Percentiles rank a stretch among this genome's conserved stretches.
Conservation (phyloP, 106 monocot species). For the Acorus calamus region DNA sequence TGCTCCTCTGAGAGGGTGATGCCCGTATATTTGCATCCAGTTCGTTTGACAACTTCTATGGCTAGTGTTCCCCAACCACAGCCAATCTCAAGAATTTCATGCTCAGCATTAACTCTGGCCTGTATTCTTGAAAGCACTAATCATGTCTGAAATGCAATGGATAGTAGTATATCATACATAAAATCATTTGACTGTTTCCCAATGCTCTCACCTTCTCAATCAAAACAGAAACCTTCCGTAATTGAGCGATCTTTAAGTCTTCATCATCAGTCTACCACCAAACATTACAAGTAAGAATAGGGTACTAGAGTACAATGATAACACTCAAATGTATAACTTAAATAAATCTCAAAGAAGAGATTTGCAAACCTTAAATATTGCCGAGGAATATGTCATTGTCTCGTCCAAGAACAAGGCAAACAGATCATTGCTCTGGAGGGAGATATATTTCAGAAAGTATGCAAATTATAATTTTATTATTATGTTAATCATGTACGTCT, state of each 20-base stretch:
- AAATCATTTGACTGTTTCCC: too few relatives aligned
- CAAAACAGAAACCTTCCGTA: slow-evolving; percentile 66
- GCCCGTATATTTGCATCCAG: slow-evolving; percentile 92
- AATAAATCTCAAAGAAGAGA: not conserved
- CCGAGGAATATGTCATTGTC: slow-evolving; percentile 96
- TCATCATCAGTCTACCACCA: slow-evolving; percentile 51
- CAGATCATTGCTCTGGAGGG: slow-evolving; percentile 78
- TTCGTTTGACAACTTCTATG: slow-evolving; percentile 65
- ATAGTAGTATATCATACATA: not conserved
- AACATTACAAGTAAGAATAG: not conserved
- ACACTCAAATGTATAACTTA: not conserved
- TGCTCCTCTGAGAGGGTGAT: slow-evolving; percentile 87
- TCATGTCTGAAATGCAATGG: not conserved
- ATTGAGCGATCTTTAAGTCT: slow-evolving; percentile 72
- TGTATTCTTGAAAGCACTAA: slow-evolving; percentile 12
- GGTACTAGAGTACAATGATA: not conserved
- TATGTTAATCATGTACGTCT: too few relatives aligned
- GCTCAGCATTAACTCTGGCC: slow-evolving; percentile 61
- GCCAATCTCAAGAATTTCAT: slow-evolving; percentile 96
- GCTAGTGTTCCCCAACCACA: slow-evolving; percentile 90
- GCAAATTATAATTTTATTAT: not conserved
- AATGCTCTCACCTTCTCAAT: slow-evolving; percentile 60
- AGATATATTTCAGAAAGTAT: slow-evolving; percentile 4
- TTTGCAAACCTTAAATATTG: slow-evolving; percentile 64
- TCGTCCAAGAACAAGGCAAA: slow-evolving; percentile 91